phyloP scores from a whole-genome alignment of 179 eudicot species.

The Pouteria campechiana region DNA sequence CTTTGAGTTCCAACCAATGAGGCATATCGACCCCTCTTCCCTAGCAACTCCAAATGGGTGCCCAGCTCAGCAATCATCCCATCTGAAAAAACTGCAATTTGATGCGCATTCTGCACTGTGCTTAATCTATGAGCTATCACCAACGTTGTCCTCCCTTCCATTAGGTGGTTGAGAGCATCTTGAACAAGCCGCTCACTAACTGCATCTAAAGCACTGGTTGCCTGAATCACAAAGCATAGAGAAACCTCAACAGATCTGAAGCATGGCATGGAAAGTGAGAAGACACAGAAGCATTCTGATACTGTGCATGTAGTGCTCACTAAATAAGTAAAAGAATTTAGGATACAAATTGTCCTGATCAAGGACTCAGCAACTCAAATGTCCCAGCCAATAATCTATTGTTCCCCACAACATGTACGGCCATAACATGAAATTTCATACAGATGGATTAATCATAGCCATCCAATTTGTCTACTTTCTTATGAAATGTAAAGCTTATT shows the following conservation, averaged over 20 bases:
- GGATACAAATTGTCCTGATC: too few species aligned
- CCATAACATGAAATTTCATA: too few species aligned
- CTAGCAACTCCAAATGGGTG: constrained; percentile 66
- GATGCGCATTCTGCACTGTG: constrained; percentile 96
- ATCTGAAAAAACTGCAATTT: constrained; percentile 85
- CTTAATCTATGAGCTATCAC: constrained; percentile 96
- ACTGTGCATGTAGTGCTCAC: too few species aligned
- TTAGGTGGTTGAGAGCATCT: constrained; percentile 72
- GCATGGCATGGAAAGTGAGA: not conserved
- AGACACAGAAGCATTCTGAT: not conserved
- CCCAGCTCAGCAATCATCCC: constrained; percentile 86
- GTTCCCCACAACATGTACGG: too few species aligned
- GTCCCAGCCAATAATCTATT: too few species aligned
- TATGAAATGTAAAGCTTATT: too few species aligned
- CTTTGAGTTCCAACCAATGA: constrained; percentile 82
- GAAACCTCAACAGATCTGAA: not conserved
- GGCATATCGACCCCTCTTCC: constrained; percentile 70
- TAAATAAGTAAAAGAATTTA: too few species aligned
- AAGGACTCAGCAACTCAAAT: too few species aligned
- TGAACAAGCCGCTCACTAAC: constrained; percentile 89
- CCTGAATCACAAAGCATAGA: constrained; percentile 32
- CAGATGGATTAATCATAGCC: too few species aligned
- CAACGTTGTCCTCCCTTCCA: constrained; percentile 95
- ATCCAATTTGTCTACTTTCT: too few species aligned
- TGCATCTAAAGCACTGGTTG: constrained; percentile 95